Percentiles rank a stretch among this genome's conserved stretches.
phyloP scores from a whole-genome alignment of 2,329 filamentous ascomycete genomes.

The Fusarium abutilonis region DNA sequence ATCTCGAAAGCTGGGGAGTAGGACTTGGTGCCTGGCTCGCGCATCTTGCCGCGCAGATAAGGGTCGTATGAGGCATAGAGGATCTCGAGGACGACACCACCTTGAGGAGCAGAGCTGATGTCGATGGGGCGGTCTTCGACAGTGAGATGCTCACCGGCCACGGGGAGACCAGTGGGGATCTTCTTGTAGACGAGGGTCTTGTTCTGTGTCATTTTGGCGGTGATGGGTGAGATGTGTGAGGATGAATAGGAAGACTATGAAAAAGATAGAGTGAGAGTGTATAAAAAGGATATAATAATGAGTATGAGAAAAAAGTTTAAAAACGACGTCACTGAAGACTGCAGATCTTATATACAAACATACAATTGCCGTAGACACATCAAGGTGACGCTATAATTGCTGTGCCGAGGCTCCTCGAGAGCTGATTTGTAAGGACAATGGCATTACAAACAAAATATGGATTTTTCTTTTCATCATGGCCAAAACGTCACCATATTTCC shows the following conservation, averaged over 20 bases:
- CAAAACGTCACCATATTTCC: constrained; percentile 32
- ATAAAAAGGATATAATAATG: constrained; percentile 2
- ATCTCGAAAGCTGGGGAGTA: constrained; percentile 64
- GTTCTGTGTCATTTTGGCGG: constrained; percentile 61
- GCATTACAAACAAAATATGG: constrained; percentile 12
- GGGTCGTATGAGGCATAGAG: constrained; percentile 83
- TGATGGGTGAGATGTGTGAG: background rate
- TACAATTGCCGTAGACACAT: constrained; percentile 13
- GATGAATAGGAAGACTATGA: background rate
- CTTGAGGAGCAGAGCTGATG: constrained; percentile 63
- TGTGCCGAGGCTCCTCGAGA: constrained; percentile 17
- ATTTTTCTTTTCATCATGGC: constrained; percentile 5
- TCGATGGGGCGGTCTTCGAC: constrained; percentile 76
- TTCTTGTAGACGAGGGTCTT: constrained; percentile 80
- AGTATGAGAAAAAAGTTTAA: background rate
- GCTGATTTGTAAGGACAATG: constrained; percentile 26
- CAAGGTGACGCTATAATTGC: constrained; percentile 11
- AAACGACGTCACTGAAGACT: constrained; percentile 21
- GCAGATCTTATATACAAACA: constrained; percentile 12
- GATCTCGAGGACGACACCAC: constrained; percentile 75
- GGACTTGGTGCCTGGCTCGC: constrained; percentile 69
- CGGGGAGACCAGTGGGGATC: constrained; percentile 72
- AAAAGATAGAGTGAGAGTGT: background rate
- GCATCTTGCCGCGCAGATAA: constrained; percentile 85
- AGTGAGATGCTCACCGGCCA: constrained; percentile 74